Conservation (phyloP, 352 stramenopile species). For the Globisporangium parvum region DNA sequence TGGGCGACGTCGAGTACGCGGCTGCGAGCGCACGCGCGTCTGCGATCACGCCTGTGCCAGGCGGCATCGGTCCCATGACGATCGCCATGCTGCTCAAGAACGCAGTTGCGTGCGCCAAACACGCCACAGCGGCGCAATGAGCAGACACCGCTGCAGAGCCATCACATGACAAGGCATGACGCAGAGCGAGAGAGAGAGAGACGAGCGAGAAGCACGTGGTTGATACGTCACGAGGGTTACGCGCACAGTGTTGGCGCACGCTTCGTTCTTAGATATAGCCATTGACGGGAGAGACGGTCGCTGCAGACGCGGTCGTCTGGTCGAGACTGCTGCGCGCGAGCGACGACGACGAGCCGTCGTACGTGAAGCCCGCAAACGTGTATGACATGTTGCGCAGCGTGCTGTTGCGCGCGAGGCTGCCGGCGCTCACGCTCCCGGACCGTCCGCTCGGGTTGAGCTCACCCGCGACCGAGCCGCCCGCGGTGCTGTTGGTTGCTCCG, state of each 20-base stretch:
- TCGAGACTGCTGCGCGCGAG: constrained; percentile 39
- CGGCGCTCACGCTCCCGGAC: constrained; percentile 14
- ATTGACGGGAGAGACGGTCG: constrained; percentile 10
- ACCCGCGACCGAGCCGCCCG: constrained; percentile 3
- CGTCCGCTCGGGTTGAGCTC: constrained; percentile 5
- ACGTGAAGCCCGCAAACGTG: constrained; percentile 81
- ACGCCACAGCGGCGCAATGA: constrained; percentile 15
- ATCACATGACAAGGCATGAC: not conserved
- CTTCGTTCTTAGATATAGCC: constrained; percentile 23
- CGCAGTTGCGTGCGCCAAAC: constrained; percentile 54
- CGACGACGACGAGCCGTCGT: constrained; percentile 59
- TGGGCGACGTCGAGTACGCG: constrained; percentile 97
- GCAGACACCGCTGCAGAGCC: not conserved
- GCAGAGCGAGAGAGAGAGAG: constrained; percentile 1
- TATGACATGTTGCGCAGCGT: constrained; percentile 79
- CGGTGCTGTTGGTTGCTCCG: constrained; percentile 9
- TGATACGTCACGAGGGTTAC: constrained; percentile 1
- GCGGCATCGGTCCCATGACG: constrained; percentile 98
- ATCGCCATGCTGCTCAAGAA: constrained; percentile 93
- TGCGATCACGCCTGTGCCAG: constrained; percentile 96
- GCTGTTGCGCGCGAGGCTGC: constrained; percentile 49
- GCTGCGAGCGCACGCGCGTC: constrained; percentile 77
- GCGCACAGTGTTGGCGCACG: not conserved
- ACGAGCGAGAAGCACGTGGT: not conserved
- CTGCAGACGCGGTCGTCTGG: constrained; percentile 9